phyloP scores from a whole-genome alignment of 768 basidiomycete genomes.

The Phanerodontia chrysosporium region DNA sequence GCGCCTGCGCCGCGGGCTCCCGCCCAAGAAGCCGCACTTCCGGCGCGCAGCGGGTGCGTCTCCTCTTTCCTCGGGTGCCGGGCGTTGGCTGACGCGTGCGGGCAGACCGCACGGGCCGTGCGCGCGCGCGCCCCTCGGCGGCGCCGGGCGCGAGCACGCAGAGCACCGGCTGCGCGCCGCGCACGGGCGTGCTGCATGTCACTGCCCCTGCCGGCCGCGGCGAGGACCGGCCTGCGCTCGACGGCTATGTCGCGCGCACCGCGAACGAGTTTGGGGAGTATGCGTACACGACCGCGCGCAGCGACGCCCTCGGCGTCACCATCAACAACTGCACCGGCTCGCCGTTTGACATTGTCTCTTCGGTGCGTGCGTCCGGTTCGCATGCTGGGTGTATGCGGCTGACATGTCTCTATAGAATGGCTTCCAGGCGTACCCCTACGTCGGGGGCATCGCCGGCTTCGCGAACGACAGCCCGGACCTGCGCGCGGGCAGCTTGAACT shows the following conservation, averaged over 20 bases:
- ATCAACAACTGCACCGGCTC: constrained; percentile 7
- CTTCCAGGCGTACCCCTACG: constrained; percentile 6
- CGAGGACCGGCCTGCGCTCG: neutral
- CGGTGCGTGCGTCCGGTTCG: constrained; percentile 7
- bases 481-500: constrained; percentile 7
- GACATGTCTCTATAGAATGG: constrained; percentile 8
- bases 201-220: neutral
- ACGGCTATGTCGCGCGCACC: constrained; percentile 8
- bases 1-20: constrained; percentile 17
- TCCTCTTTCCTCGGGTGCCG: too few species aligned
- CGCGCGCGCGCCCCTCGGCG: constrained; percentile 7
- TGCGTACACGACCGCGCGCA: constrained; percentile 12
- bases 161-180: neutral
- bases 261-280: constrained; percentile 21
- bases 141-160: neutral
- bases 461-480: constrained; percentile 4
- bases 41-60: constrained; percentile 8
- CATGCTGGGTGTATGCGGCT: neutral
- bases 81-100: neutral
- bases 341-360: constrained; percentile 15
- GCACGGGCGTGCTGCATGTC: constrained; percentile 11
- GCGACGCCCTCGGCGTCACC: constrained; percentile 14
- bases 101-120: constrained; percentile 5
- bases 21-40: constrained; percentile 17
- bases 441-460: constrained; percentile 13